Base-by-base conservation (phyloP, 148 eudicot species). In the Camellia lanceoleosa region DNA sequence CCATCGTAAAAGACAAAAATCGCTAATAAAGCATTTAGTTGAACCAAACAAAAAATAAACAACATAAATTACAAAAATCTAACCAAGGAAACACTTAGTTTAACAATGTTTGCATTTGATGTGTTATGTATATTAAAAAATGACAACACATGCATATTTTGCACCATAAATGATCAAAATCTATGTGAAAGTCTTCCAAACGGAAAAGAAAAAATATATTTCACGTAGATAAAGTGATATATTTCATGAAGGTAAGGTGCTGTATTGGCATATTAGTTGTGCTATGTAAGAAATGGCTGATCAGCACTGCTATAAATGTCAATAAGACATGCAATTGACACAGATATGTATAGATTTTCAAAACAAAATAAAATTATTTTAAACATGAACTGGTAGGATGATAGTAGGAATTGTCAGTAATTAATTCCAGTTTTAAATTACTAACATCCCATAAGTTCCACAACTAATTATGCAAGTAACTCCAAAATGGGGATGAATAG, bases 401-500 rank as follows among this genome's bases (percentile, higher is more conserved):
- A 23, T 23, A 23, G 23, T 0, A 23, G 23, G 23, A 23, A 23
- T 23, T 23, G 23, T 23, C 23, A 23, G 23, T 23, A 23, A 23
- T 23, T 23, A 23, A 23, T 23, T 23, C 23, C 23, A 23, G 23
- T 23, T 23, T 23, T 23, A 23, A 23, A 23, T 23, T 23, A 23
- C 23, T 23, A 23, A 23, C 23, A 23, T 23, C 23, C 23, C 23
- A 23, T 0, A 23, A 23, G 23, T 23, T 23, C 0, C 23, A 56
- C 73, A 59, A 58, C 30, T 23, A 80, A 70, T 30, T 60, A 62
- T 44, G 12, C 10, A 30, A 74, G 4, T 41, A 41, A 38, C 19
- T 64, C 51, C 13, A 86, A 78, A 82, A 88, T 16, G 98, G 98
- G 49, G 97, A 79, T 68, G 94, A 86, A 82, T 96, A 93, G 83